Base-by-base conservation (phyloP, 257 asterid species). In the Petunia axillaris region DNA sequence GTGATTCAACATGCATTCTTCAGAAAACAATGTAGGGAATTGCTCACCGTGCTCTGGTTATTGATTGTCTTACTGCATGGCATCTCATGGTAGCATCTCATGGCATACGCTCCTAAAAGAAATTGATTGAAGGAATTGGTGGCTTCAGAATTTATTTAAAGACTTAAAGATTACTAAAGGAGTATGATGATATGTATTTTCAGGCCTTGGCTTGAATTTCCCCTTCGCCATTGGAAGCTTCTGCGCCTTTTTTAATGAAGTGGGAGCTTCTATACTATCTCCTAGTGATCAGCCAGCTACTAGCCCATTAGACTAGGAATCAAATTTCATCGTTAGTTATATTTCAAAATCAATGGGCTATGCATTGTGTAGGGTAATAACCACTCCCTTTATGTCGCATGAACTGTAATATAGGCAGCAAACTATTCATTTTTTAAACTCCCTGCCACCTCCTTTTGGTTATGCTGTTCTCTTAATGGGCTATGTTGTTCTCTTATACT, bases 281-380 rank as follows among this genome's bases (percentile, higher is more conserved):
- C 37, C 5, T 41, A 40, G 37, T 41, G 75, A 66, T 41, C 50
- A 66, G 75, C 53, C 37, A 66, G 53, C 37, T 15, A 41, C 14
- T 41, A 40, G 75, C 54, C 74, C 75, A 3, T 13, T 66, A 66
- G 53, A 41, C 75, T 66, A 66, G 53, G 53, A 15, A 41, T 40
- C 15, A 37, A 41, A 66, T 36, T 66, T 66, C 37, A 36, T 66
- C 53, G 6, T 13, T 64, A 38, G 35, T 16, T 16, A 6, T 59
- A 10, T 16, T 16, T 16, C 6, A 16, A 16, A 6, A 59, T 59
- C 64, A 59, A 59, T 59, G 64, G 64, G 39, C 36, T 16, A 16
- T 59, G 2, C 38, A 14, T 48, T 48, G 58, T 53, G 58, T 5
- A 53, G n/a, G n/a, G n/a, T 53, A 14, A 14, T 53, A 53, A 53